These are phyloP conservation scores for Neoboletus subvelutipes DNA, from an alignment of 768 basidiomycete species.

Conservation along the genomic window DNA sequence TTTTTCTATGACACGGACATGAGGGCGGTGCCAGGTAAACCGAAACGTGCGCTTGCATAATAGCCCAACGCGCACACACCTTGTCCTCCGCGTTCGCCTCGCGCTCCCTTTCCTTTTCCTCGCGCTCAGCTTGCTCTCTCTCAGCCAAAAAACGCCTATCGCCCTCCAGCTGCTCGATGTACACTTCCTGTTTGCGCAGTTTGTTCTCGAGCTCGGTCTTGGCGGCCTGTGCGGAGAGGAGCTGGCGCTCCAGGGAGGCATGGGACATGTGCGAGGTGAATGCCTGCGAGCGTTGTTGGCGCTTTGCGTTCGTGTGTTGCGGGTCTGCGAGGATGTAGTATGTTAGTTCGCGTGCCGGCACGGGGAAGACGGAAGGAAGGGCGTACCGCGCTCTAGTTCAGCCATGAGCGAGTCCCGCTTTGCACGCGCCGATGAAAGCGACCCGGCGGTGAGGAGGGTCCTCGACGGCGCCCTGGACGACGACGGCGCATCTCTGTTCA, in stretches of 20 bases:
- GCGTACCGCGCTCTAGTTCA: slow-evolving; percentile 62
- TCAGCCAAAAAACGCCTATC: slow-evolving; percentile 71
- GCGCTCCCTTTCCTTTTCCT: slow-evolving; percentile 62
- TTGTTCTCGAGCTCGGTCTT: slow-evolving; percentile 67
- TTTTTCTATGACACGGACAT: slow-evolving; percentile 38
- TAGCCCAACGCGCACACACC: slow-evolving; percentile 39
- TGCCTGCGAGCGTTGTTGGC: slow-evolving; percentile 61
- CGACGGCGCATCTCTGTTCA: slow-evolving; percentile 12
- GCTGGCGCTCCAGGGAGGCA: slow-evolving; percentile 65
- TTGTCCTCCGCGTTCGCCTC: slow-evolving; percentile 54
- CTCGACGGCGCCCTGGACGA: slow-evolving; percentile 21
- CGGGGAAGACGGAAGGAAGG: no score
- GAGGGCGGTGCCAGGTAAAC: not conserved
- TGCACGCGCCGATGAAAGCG: slow-evolving; percentile 21
- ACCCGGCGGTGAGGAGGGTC: not conserved
- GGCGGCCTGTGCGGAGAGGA: slow-evolving; percentile 58
- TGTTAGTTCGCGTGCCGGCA: not conserved
- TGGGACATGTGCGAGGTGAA: slow-evolving; percentile 62
- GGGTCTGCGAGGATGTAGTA: slow-evolving; percentile 45
- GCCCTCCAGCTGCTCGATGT: slow-evolving; percentile 64
- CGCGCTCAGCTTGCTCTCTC: slow-evolving; percentile 63
- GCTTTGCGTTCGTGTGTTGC: slow-evolving; percentile 63
- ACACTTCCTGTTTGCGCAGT: slow-evolving; percentile 60
- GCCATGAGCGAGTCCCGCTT: slow-evolving; percentile 69
- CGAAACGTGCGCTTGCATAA: not conserved